Evolutionary conservation across 805 yeast species (phyloP).

Genomic region (Wickerhamomyces canadensis): DNA sequence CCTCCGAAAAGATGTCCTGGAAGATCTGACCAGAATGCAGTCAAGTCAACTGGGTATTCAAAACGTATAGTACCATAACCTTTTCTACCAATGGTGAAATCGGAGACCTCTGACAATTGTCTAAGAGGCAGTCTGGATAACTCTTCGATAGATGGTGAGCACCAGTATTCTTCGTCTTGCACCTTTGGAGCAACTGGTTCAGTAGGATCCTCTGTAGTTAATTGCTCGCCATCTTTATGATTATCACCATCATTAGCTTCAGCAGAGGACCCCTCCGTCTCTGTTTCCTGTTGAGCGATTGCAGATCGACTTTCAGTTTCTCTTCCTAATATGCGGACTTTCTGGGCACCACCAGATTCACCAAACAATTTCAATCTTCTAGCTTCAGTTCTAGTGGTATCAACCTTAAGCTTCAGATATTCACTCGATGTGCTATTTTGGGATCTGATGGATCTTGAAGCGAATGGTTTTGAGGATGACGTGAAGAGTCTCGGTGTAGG

Average conservation of each 20-base stretch:
- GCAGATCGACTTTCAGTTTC: slow-evolving; percentile 8
- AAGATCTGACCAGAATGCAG: slow-evolving; percentile 39
- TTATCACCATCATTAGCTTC: slow-evolving; percentile 3
- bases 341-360: slow-evolving; percentile 21
- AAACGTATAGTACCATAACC: slow-evolving; percentile 67
- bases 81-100: slow-evolving; percentile 63
- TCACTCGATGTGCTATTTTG: slow-evolving; percentile 16
- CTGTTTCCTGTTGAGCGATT: neutral
- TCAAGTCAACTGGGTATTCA: slow-evolving; percentile 61
- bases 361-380: slow-evolving; percentile 34
- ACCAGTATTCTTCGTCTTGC: slow-evolving; percentile 52
- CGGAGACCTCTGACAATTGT: slow-evolving; percentile 49
- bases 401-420: slow-evolving; percentile 31
- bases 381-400: slow-evolving; percentile 37
- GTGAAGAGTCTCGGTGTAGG: slow-evolving; percentile 6
- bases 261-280: slow-evolving; percentile 2
- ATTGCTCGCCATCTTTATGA: slow-evolving; percentile 2
- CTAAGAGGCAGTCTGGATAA: slow-evolving; percentile 38
- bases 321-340: slow-evolving; percentile 22
- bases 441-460: slow-evolving; percentile 24
- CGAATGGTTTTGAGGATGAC: slow-evolving; percentile 2
- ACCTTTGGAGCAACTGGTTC: neutral
- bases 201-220: neutral
- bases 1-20: slow-evolving; percentile 32
- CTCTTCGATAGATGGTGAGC: slow-evolving; percentile 56